Conservation (phyloP, 2,329 filamentous ascomycete species). For the Cryphonectria radicalis region DNA sequence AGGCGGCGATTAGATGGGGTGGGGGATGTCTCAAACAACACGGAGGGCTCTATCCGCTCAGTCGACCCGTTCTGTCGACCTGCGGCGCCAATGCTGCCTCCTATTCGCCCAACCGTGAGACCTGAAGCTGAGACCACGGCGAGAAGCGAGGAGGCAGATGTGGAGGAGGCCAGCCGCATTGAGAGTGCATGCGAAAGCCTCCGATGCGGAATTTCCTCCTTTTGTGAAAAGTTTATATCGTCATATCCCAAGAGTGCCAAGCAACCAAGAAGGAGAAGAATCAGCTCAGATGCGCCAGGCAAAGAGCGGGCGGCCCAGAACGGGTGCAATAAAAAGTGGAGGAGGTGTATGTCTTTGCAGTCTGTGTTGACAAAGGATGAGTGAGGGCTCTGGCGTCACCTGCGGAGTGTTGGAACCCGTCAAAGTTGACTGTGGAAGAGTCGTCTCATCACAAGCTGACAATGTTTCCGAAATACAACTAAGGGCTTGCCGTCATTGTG, state of each 20-base stretch:
- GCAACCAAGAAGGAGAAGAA: conserved; percentile 18
- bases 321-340: conserved; percentile 14
- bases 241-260: background rate
- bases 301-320: conserved; percentile 14
- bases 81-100: conserved; percentile 16
- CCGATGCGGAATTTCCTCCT: background rate
- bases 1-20: conserved; percentile 20
- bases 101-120: conserved; percentile 20
- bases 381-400: conserved; percentile 7
- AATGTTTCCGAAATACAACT: background rate
- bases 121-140: conserved; percentile 22
- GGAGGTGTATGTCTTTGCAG: conserved; percentile 7
- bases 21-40: conserved; percentile 23
- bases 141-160: conserved; percentile 21
- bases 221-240: background rate
- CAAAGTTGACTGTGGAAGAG: background rate
- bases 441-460: conserved; percentile 1
- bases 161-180: conserved; percentile 23
- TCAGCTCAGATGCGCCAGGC: conserved; percentile 18
- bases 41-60: background rate
- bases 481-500: background rate
- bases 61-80: conserved; percentile 10
- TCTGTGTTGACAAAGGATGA: conserved; percentile 17
- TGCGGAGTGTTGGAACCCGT: background rate
- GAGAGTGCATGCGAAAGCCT: conserved; percentile 22